Conservation (phyloP, 495 filamentous ascomycete species). For the Neurospora sp. region DNA sequence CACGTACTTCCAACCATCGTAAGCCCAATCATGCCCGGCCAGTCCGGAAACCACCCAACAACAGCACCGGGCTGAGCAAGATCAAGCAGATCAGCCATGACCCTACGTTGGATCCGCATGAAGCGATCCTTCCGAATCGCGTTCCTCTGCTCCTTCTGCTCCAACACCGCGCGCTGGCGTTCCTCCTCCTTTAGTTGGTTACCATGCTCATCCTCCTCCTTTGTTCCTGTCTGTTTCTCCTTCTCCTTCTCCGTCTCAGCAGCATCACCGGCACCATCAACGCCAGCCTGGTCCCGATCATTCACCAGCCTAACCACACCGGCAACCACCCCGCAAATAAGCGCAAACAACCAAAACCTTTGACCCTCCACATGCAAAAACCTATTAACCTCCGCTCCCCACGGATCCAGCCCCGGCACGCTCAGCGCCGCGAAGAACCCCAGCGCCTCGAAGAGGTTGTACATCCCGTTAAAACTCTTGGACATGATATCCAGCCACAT, state of each 20-base stretch:
- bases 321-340: constrained; percentile 26
- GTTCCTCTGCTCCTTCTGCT: constrained; percentile 1
- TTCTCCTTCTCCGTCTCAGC: not conserved
- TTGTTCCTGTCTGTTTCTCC: not conserved
- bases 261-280: not conserved
- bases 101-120: constrained; percentile 18
- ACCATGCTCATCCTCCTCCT: constrained; percentile 1
- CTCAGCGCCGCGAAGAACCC: constrained; percentile 36
- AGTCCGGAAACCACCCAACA: constrained; percentile 43
- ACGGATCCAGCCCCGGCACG: constrained; percentile 34
- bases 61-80: constrained; percentile 43
- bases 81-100: constrained; percentile 48
- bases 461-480: constrained; percentile 36
- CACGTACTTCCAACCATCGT: constrained; percentile 49
- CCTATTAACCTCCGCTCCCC: constrained; percentile 7
- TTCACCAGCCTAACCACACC: constrained; percentile 17
- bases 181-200: not conserved
- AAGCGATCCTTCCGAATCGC: constrained; percentile 1
- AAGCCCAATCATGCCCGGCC: constrained; percentile 35
- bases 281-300: constrained; percentile 3
- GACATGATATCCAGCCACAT: constrained; percentile 26
- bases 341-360: constrained; percentile 54
- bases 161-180: not conserved
- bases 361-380: constrained; percentile 42
- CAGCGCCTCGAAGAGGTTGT: constrained; percentile 35